Evolutionary conservation across 75 land plant genomes (phyloP), one percentile per base, ranked within the genome.

Genomic region (Pseudotsuga menziesii): DNA sequence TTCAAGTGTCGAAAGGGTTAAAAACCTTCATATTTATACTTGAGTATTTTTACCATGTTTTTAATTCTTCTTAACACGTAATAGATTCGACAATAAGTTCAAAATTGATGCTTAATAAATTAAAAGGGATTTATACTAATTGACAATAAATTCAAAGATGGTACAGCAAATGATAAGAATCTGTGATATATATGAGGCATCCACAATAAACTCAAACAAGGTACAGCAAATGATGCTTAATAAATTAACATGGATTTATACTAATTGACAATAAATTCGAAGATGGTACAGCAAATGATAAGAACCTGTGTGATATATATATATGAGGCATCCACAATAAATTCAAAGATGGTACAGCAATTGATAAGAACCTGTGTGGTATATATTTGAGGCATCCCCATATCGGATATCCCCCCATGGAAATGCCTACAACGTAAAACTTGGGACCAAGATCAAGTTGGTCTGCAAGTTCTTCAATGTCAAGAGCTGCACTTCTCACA

Each of bases 401-500:
- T 14, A 63, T 76, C 6, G 80, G 41, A 41, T 84, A 76, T 3
- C 85, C 78, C 12, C 94, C 97, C 79, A 90, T 80, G 26, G 97
- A 94, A n/a, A 82, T 73, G 25, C 88, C 89, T 66, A 92, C 72
- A 5, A 94, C 80, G 73, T 87, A 86, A 76, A 94, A 94, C 78
- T 80, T 89, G 61, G 88, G 58, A 15, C 93, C 89, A 3, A 94
- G 54, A 7, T 75, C 69, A 23, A 94, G 82, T 14, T 73, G 76
- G 78, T 94, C 91, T 59, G 98, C 98, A 15, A 94, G 82, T 23
- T 94, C 89, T 76, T 90, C 78, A 23, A 94, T 82, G 61, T 94
- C 97, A 13, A 79, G 60, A 25, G 93, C 92, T 17, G 72, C 83
- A 54, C 92, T 86, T 57, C 89, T 84, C 1, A 90, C 76, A 0